Percentiles rank a stretch among this genome's conserved stretches.
phyloP scores from a whole-genome alignment of 2,329 filamentous ascomycete genomes.

The Penicillium hesseltinei region DNA sequence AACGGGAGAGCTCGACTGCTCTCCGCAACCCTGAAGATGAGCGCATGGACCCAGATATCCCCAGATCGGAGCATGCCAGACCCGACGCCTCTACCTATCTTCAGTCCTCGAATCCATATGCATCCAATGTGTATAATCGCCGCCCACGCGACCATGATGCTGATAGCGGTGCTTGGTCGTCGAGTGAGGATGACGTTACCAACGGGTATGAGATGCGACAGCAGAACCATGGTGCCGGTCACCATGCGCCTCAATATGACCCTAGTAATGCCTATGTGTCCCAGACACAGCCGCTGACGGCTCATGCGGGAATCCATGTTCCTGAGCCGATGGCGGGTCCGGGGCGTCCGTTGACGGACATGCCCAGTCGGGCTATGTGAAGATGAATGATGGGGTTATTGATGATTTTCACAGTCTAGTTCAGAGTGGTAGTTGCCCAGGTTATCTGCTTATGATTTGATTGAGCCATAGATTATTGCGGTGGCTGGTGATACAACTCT shows the following conservation, averaged over 20 bases:
- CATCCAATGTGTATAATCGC: conserved; percentile 26
- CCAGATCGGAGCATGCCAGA: neutral
- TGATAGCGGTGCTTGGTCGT: conserved; percentile 34
- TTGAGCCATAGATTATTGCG: neutral
- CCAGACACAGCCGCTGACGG: conserved; percentile 16
- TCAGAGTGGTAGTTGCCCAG: neutral
- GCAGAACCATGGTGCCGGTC: conserved; percentile 23
- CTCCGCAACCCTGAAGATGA: conserved; percentile 37
- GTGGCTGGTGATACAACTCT: conserved; percentile 3
- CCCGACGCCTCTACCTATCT: conserved; percentile 20
- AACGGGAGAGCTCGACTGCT: conserved; percentile 23
- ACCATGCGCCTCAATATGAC: conserved; percentile 24
- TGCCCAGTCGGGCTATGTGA: conserved; percentile 18
- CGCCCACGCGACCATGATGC: conserved; percentile 30
- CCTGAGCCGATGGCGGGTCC: conserved; percentile 5
- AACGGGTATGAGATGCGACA: conserved; percentile 40
- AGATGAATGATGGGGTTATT: neutral
- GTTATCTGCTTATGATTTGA: neutral
- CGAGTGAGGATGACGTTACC: conserved; percentile 37
- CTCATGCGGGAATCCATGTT: conserved; percentile 6
- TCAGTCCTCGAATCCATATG: conserved; percentile 25
- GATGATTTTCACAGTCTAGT: conserved; percentile 1
- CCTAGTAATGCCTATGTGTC: conserved; percentile 31
- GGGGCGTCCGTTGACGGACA: conserved; percentile 22
- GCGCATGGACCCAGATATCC: conserved; percentile 11